Evolutionary conservation across 331 rosid species (phyloP), one percentile per base, ranked within the genome.

Genomic region (Stylosanthes scabra): DNA sequence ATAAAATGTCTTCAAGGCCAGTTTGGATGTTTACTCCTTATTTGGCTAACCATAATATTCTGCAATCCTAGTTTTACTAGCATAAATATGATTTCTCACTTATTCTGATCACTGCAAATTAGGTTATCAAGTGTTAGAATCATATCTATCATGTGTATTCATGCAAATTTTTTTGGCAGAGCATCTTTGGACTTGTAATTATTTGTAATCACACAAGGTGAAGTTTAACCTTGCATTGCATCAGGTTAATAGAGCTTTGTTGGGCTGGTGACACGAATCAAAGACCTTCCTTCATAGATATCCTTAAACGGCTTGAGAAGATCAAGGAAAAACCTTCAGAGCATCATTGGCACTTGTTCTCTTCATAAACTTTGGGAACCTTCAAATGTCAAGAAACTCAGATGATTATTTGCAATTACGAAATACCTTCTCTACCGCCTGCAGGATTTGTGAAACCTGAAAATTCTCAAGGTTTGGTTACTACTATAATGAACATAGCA

Each of bases 221-320:
- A 40, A 74, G 41, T 40, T 56, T 20, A 20, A 67, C 31, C 69
- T 63, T 74, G 67, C 66, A 62, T 73, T 64, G 59, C 61, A 66
- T 57, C 39, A 93, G 98, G 66, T 88, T 93, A 82, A 88, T 88
- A 28, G 92, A 83, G 70, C 85, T 78, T 56, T 93, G 97, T 81
- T 90, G 98, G 98, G 80, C 84, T 44, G 54, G 83, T 34, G 96
- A 93, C 76, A 80, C 81, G 88, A 93, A 74, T 80, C 83, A 63
- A 64, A 88, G 98, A 65, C 98, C 98, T 44, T 77, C 86, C 45
- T 93, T 93, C 88, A 79, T 93, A 83, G 97, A 90, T 27, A 93
- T 93, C 75, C 90, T 93, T 76, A 90, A 87, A 74, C 83, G 77
- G 74, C 97, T 93, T 44, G 98, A 93, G 65, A 90, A 72, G 89